Evolutionary conservation across 2,329 filamentous ascomycete genomes (phyloP).

Genomic region (Trichoderma aggressivum): DNA sequence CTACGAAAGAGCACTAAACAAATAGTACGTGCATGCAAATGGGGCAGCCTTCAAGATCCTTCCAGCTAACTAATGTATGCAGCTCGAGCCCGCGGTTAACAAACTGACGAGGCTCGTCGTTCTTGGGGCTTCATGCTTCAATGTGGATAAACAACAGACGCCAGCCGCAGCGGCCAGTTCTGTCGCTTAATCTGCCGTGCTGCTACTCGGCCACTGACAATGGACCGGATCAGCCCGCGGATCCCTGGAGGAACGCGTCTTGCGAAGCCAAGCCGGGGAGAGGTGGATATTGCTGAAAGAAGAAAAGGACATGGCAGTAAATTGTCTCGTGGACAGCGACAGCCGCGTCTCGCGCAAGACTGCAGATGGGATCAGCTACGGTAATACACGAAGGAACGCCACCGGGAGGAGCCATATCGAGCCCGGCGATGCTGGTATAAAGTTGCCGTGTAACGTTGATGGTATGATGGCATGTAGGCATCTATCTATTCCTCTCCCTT

Average conservation of each 20-base stretch:
- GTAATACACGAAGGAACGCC: neutral
- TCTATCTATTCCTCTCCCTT: neutral
- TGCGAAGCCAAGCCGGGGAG: neutral
- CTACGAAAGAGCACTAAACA: neutral
- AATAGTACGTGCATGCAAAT: constrained; percentile 2
- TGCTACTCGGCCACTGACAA: neutral
- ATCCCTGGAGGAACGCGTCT: neutral
- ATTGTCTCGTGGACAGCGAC: neutral
- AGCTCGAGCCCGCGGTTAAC: constrained; percentile 12
- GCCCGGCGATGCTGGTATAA: neutral
- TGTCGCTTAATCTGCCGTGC: constrained; percentile 15
- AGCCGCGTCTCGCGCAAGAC: constrained; percentile 18
- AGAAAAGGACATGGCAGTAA: neutral
- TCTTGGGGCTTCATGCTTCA: neutral
- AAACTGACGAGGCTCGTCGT: neutral
- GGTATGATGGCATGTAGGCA: neutral
- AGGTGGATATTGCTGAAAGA: constrained; percentile 8
- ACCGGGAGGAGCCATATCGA: neutral
- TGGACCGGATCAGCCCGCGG: neutral
- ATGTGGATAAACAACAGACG: constrained; percentile 11
- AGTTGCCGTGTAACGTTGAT: neutral
- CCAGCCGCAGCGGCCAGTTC: constrained; percentile 12
- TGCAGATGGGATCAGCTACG: constrained; percentile 10
- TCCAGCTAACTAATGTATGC: constrained; percentile 10
- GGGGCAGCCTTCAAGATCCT: constrained; percentile 4